Conservation (phyloP, 805 yeast genomes). For the Myxozyma mucilagina region DNA sequence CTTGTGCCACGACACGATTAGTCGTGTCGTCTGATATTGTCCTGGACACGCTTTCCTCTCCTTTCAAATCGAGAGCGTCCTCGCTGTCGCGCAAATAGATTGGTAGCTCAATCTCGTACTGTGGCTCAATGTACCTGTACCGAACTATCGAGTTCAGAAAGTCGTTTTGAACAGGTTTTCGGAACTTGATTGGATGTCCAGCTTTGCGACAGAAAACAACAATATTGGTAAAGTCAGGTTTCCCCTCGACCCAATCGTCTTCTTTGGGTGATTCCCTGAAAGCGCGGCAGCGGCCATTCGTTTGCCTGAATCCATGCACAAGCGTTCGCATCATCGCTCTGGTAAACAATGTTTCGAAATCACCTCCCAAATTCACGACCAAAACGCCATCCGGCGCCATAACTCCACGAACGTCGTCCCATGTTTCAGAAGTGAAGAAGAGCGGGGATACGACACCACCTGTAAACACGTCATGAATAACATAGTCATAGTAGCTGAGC, state of each 20-base stretch:
- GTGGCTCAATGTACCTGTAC: slow-evolving; percentile 1
- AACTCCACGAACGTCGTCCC: slow-evolving; percentile 17
- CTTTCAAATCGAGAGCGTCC: slow-evolving; percentile 5
- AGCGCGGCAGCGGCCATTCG: slow-evolving; percentile 19
- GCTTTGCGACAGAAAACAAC: slow-evolving; percentile 26
- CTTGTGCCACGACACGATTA: neutral
- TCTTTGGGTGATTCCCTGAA: slow-evolving; percentile 7
- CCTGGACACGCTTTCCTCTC: neutral
- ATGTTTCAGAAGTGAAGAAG: slow-evolving; percentile 24
- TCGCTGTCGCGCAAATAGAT: slow-evolving; percentile 12
- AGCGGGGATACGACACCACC: slow-evolving; percentile 26
- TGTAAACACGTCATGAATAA: slow-evolving; percentile 28
- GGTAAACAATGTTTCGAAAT: slow-evolving; percentile 3
- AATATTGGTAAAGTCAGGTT: slow-evolving; percentile 12
- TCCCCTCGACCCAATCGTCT: neutral
- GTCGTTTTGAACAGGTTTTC: slow-evolving; percentile 19
- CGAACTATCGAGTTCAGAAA: slow-evolving; percentile 20
- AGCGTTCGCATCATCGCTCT: slow-evolving; percentile 18
- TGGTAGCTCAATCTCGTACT: slow-evolving; percentile 19
- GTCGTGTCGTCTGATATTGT: slow-evolving; percentile 9
- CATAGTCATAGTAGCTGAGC: slow-evolving; percentile 19
- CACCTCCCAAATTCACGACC: slow-evolving; percentile 28
- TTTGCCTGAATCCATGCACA: slow-evolving; percentile 7
- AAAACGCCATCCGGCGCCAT: slow-evolving; percentile 27
- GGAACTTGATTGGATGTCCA: slow-evolving; percentile 11